Conservation (phyloP, 768 basidiomycete species). For the Rhodotorula diobovata region DNA sequence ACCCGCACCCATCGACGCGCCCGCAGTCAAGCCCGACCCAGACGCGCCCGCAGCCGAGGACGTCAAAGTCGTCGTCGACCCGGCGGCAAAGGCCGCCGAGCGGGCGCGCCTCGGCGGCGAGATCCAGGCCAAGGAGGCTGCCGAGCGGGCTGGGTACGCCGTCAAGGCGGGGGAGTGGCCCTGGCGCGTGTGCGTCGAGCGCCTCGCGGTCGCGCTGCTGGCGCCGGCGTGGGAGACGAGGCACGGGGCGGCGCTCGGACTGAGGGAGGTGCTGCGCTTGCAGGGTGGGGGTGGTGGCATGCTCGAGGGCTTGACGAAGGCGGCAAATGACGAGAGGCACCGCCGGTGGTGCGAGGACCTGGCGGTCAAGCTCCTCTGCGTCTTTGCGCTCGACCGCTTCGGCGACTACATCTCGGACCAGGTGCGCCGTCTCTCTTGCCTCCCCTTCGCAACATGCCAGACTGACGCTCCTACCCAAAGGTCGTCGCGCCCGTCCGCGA, state of each 20-base stretch:
- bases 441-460: neutral
- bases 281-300: constrained; percentile 73
- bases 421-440: constrained; percentile 45
- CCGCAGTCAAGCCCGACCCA: constrained; percentile 56
- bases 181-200: constrained; percentile 52
- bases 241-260: constrained; percentile 86
- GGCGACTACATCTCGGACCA: constrained; percentile 96
- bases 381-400: constrained; percentile 94
- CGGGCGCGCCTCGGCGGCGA: constrained; percentile 54
- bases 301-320: constrained; percentile 55
- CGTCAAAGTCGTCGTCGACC: constrained; percentile 46
- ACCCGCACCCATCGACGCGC: neutral
- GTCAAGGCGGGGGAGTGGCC: constrained; percentile 72
- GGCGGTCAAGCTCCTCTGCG: constrained; percentile 74
- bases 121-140: constrained; percentile 51
- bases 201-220: constrained; percentile 54
- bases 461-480: constrained; percentile 42
- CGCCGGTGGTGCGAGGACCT: constrained; percentile 87
- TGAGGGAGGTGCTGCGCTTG: constrained; percentile 77
- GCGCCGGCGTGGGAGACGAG: constrained; percentile 84
- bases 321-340: constrained; percentile 64
- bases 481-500: constrained; percentile 96
- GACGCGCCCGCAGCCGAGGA: constrained; percentile 3
- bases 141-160: constrained; percentile 54
- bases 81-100: constrained; percentile 48